Percentiles rank a stretch among this genome's conserved stretches.
Evolutionary conservation across 23 red algal genomes (phyloP).

Genomic region (Chondrus crispus): DNA sequence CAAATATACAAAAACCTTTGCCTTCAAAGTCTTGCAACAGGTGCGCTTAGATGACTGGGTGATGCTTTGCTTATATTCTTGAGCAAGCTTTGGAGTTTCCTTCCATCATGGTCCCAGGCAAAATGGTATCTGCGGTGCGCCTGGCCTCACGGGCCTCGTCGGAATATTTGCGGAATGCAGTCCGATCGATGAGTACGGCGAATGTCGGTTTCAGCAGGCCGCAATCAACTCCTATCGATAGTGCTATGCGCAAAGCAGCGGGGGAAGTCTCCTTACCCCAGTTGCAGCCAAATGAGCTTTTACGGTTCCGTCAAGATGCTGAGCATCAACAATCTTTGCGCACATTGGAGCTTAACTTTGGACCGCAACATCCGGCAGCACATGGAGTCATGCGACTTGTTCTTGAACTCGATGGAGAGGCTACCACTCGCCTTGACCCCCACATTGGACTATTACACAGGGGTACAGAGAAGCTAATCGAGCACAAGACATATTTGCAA

Average conservation of each 20-base stretch:
- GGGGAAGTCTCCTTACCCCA: constrained; percentile 55
- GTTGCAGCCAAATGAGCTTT: constrained; percentile 62
- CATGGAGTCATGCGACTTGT: constrained; percentile 98
- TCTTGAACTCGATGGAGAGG: constrained; percentile 91
- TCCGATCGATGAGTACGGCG: no score
- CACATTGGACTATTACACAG: constrained; percentile 96
- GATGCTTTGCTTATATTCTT: no score
- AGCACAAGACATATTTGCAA: constrained; percentile 98
- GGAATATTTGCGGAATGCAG: no score
- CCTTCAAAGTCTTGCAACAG: no score
- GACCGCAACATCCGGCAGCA: constrained; percentile 97
- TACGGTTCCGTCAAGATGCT: constrained; percentile 67
- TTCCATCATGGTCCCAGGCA: no score
- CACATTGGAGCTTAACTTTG: constrained; percentile 96
- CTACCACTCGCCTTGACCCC: constrained; percentile 80
- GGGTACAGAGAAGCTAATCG: constrained; percentile 99
- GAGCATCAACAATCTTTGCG: constrained; percentile 75
- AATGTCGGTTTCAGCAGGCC: no score
- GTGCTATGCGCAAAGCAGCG: constrained; percentile 38
- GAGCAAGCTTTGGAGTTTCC: no score
- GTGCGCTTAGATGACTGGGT: no score
- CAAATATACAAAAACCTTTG: no score
- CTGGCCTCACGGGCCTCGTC: no score
- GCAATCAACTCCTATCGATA: constrained; percentile 22
- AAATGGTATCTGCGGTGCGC: no score